Conservation (phyloP, 2,329 filamentous ascomycete genomes). For the Aspergillus hortae region DNA sequence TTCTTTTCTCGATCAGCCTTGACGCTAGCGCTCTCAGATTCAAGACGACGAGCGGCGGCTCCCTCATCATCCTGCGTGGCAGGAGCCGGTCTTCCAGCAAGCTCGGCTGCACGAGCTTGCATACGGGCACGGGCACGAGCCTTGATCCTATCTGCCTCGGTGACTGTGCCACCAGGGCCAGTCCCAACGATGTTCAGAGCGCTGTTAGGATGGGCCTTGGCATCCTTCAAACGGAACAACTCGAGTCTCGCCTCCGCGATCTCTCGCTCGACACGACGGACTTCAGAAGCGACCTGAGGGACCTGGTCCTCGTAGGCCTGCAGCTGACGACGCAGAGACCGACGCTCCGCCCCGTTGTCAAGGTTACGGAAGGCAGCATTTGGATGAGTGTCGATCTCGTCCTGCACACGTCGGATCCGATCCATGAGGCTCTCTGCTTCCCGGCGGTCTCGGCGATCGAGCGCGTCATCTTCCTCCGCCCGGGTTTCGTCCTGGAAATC, state of each 20-base stretch:
- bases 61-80: conserved; percentile 66
- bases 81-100: conserved; percentile 77
- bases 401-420: conserved; percentile 84
- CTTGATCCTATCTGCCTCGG: conserved; percentile 90
- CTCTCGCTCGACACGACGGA: conserved; percentile 82
- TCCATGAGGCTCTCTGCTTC: conserved; percentile 94
- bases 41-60: conserved; percentile 77
- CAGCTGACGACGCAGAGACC: conserved; percentile 81
- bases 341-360: conserved; percentile 84
- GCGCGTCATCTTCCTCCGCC: conserved; percentile 83
- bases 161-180: conserved; percentile 83
- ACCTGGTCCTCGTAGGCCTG: conserved; percentile 85
- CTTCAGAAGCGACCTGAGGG: conserved; percentile 86
- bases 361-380: conserved; percentile 66
- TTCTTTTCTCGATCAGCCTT: conserved; percentile 87
- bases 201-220: conserved; percentile 82
- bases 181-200: conserved; percentile 82
- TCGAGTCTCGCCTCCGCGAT: conserved; percentile 91
- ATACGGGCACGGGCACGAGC: conserved; percentile 96
- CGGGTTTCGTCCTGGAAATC: conserved; percentile 92
- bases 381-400: conserved; percentile 90
- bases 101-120: conserved; percentile 91
- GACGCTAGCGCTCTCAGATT: conserved; percentile 79
- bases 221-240: conserved; percentile 88
- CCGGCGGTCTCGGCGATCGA: conserved; percentile 84